Base-by-base conservation (phyloP, 1,139 yeast species). In the Hyphopichia pseudoburtonii region DNA sequence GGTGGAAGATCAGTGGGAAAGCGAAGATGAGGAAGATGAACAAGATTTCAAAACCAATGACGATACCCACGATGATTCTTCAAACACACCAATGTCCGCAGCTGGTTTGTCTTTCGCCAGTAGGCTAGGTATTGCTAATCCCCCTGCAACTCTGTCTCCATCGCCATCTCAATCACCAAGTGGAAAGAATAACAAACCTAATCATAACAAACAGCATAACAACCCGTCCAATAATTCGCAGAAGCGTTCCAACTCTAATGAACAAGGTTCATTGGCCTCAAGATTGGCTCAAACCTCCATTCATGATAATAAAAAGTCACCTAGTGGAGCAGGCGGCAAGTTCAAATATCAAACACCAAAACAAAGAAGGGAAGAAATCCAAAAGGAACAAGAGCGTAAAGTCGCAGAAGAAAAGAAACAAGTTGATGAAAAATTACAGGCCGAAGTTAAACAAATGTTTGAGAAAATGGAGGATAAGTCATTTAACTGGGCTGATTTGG, bases 401-500 rank as follows among this genome's bases (percentile, higher is more conserved):
- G 38, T 41, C 33, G 42, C 45, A 19, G 52, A 47, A 16, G 53
- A 45, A 35, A 47, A 45, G 35, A 37, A 41, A 33, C 52, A 44
- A 33, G 47, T 45, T 33, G 60, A 54, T n/a, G 59, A 53, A 18
- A 39, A 51, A 32, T 46, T 54, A 23, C 47, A 57, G 37, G 51
- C 52, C 23, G 70, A 65, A 35, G 57, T 66, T 15, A 50, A 55
- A 24, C 54, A 54, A 28, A 54, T 66, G 54, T 53, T 65, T 31
- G 60, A 56, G 34, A 62, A 60, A 40, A 54, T 65, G 54, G 58
- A 54, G 27, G 54, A 55, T 38, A 52, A 56, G 16, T 48, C 57
- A 17, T 42, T 59, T 17, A 63, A 55, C 40, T 66, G 73, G 73
- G 73, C 73, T 10, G 66, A 62, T 35, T 38, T 52, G 24, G 53